These are phyloP conservation scores for Kwoniella shandongensis DNA, from an alignment of 768 basidiomycete genomes.

Conservation along the genomic window DNA sequence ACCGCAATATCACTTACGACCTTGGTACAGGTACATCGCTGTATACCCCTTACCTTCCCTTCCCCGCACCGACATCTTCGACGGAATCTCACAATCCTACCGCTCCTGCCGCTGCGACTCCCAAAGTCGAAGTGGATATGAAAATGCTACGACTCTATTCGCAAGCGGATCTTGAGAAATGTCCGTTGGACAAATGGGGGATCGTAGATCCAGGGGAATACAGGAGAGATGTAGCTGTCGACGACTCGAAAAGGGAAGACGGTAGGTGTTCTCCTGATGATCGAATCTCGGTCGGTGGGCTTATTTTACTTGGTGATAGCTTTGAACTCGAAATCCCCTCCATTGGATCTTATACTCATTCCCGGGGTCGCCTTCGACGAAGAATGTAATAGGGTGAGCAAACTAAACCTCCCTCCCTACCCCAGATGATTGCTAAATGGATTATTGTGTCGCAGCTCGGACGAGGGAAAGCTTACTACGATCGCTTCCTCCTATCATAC, in stretches of 20 bases:
- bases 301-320: background rate
- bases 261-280: slow-evolving; percentile 16
- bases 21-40: slow-evolving; percentile 23
- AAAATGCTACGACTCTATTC: slow-evolving; percentile 43
- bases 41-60: slow-evolving; percentile 41
- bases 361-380: slow-evolving; percentile 49
- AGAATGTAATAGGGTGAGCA: slow-evolving; percentile 41
- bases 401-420: background rate
- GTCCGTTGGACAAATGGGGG: slow-evolving; percentile 48
- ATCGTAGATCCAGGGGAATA: slow-evolving; percentile 40
- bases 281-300: background rate
- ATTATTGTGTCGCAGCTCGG: slow-evolving; percentile 31
- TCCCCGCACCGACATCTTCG: slow-evolving; percentile 1
- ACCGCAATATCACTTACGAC: background rate
- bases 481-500: slow-evolving; percentile 36
- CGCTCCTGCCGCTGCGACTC: background rate
- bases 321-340: slow-evolving; percentile 16
- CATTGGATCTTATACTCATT: slow-evolving; percentile 41
- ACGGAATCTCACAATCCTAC: background rate
- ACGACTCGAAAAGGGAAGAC: slow-evolving; percentile 22
- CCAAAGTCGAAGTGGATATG: slow-evolving; percentile 23
- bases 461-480: slow-evolving; percentile 47
- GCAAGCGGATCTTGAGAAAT: slow-evolving; percentile 26
- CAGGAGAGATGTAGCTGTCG: slow-evolving; percentile 20
- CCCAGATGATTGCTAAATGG: background rate